Percentiles rank a stretch among this genome's conserved stretches.
Conservation (phyloP, 2,329 filamentous ascomycete genomes). For the Diaporthe ilicicola region DNA sequence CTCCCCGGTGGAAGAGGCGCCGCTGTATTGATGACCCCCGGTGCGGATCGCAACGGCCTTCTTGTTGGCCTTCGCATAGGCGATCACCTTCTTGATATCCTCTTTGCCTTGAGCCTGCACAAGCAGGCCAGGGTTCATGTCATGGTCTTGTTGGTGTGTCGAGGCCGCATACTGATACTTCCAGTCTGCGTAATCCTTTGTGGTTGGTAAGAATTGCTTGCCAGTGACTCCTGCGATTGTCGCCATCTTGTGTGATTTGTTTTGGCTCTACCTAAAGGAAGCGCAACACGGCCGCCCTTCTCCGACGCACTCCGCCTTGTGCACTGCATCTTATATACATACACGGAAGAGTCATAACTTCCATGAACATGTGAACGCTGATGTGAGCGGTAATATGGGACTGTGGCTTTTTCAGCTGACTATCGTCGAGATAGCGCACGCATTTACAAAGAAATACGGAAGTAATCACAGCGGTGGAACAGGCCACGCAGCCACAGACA, state of each 20-base stretch:
- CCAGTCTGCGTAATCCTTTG: slow-evolving; percentile 36
- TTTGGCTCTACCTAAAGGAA: no score
- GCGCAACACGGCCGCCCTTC: no score
- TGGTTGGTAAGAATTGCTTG: slow-evolving; percentile 1
- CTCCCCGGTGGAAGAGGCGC: slow-evolving; percentile 54
- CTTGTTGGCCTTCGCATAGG: slow-evolving; percentile 50
- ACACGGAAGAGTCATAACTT: no score
- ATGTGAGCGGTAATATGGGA: no score
- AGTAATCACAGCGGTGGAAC: no score
- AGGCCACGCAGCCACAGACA: no score
- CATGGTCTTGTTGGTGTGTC: slow-evolving; percentile 49
- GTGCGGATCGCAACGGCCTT: slow-evolving; percentile 55
- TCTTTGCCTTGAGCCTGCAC: slow-evolving; percentile 52
- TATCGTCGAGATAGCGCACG: no score
- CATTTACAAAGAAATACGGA: no score
- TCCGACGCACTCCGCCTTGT: no score
- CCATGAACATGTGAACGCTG: no score
- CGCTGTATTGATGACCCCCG: slow-evolving; percentile 59
- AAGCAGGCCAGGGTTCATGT: slow-evolving; percentile 55
- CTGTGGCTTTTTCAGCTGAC: no score
- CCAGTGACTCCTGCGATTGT: slow-evolving; percentile 24
- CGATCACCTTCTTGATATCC: slow-evolving; percentile 51
- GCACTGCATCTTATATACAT: no score
- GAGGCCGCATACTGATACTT: slow-evolving; percentile 55
- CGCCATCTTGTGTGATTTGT: background rate